Evolutionary conservation across 2,329 filamentous ascomycete genomes (phyloP).

Genomic region (Colletotrichum spaethianum): DNA sequence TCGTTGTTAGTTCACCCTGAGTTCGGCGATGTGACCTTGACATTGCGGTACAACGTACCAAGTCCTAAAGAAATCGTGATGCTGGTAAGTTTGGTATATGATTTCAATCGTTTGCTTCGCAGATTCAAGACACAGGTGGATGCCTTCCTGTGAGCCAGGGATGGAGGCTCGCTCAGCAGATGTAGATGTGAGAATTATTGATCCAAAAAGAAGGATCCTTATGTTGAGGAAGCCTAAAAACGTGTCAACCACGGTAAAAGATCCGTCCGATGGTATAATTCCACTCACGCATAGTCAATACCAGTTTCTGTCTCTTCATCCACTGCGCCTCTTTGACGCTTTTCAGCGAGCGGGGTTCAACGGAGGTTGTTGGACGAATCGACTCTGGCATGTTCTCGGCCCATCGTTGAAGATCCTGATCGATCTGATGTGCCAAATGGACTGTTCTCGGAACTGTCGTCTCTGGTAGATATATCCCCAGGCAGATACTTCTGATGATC

Average conservation of each 20-base stretch:
- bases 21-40: accelerated
- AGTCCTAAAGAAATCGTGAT: constrained; percentile 49
- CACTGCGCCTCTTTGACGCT: constrained; percentile 45
- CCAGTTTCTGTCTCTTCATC: constrained; percentile 47
- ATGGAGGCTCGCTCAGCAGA: constrained; percentile 42
- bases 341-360: constrained; percentile 36
- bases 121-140: constrained; percentile 46
- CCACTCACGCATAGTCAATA: constrained; percentile 44
- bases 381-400: constrained; percentile 42
- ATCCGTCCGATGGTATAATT: too few species aligned
- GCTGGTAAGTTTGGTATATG: constrained; percentile 48
- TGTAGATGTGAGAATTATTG: constrained; percentile 44
- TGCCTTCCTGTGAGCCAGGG: constrained; percentile 41
- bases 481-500: constrained; percentile 46
- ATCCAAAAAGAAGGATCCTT: constrained; percentile 47
- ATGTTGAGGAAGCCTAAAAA: constrained; percentile 47
- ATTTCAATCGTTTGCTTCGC: constrained; percentile 48
- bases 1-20: neutral
- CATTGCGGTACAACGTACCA: constrained; percentile 40
- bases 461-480: constrained; percentile 46
- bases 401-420: constrained; percentile 46
- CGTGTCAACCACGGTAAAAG: too few species aligned
- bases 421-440: constrained; percentile 44
- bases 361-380: constrained; percentile 42
- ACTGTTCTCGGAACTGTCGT: constrained; percentile 42